A percentile compares a stretch with the other conserved stretches of the same genome.
These are phyloP conservation scores for Solanum sejunctum DNA, from an alignment of 257 asterid species.

Conservation along the genomic window DNA sequence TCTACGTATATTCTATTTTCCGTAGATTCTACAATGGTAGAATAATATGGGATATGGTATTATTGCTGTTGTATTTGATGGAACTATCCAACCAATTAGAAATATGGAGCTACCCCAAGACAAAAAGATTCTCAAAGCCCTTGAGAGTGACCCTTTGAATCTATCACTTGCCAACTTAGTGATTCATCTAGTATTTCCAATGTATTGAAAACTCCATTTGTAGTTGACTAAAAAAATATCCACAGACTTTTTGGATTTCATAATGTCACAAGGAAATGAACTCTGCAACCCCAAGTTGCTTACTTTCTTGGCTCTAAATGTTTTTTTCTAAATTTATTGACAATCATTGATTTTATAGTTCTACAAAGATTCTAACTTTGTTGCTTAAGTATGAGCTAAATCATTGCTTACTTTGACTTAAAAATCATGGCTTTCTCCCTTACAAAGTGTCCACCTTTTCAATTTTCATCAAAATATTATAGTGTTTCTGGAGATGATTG, in stretches of 20 bases:
- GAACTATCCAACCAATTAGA: background rate
- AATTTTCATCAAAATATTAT: conserved; percentile 57
- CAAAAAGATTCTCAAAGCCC: conserved; percentile 4
- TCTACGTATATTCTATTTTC: background rate
- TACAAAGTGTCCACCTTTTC: conserved; percentile 56
- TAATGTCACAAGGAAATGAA: conserved; percentile 12
- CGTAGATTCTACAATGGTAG: background rate
- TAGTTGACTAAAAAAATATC: conserved; percentile 19
- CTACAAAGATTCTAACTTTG: too few relatives aligned
- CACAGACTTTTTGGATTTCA: conserved; percentile 7
- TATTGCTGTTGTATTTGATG: background rate
- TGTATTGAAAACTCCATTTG: conserved; percentile 4
- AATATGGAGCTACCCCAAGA: background rate
- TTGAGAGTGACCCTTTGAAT: conserved; percentile 15
- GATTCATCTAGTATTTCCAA: conserved; percentile 17
- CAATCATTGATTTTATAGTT: background rate
- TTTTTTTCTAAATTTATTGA: background rate
- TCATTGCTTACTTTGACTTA: too few relatives aligned
- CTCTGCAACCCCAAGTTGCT: background rate
- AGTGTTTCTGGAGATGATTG: conserved; percentile 33
- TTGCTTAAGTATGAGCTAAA: too few relatives aligned
- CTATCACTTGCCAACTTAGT: conserved; percentile 6
- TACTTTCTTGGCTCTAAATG: too few relatives aligned
- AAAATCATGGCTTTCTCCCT: conserved; percentile 31
- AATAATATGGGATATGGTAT: background rate